A percentile compares a stretch with the other conserved stretches of the same genome.
These are phyloP conservation scores for Mycena vitilis DNA, from an alignment of 768 basidiomycete species.

Conservation along the genomic window DNA sequence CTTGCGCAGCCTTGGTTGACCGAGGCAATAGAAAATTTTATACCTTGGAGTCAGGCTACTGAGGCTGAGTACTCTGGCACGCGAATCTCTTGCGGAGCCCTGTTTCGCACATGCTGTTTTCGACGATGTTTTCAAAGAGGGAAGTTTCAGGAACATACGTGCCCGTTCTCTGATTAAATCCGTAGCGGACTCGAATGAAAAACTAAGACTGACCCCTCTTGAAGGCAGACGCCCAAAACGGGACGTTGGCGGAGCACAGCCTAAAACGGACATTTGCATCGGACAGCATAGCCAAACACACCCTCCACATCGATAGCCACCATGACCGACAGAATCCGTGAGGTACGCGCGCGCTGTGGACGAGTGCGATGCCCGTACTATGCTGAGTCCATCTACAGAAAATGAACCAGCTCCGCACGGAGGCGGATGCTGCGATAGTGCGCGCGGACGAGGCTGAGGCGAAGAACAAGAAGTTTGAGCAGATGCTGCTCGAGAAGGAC, in stretches of 20 bases:
- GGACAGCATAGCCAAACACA: constrained; percentile 4
- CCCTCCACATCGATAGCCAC: constrained; percentile 35
- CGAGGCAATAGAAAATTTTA: too few relatives aligned
- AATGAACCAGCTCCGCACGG: constrained; percentile 80
- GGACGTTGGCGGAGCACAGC: not conserved
- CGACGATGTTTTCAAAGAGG: too few relatives aligned
- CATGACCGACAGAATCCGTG: constrained; percentile 66
- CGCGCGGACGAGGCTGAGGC: constrained; percentile 92
- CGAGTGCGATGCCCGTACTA: not conserved
- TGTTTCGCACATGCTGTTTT: too few relatives aligned
- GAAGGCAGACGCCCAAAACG: not conserved
- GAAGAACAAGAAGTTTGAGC: constrained; percentile 84
- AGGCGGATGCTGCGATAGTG: constrained; percentile 83
- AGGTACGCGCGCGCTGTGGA: constrained; percentile 45
- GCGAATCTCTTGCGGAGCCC: too few relatives aligned
- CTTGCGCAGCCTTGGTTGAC: too few relatives aligned
- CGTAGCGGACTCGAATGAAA: too few relatives aligned
- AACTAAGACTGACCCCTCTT: not conserved
- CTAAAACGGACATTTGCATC: constrained; percentile 8
- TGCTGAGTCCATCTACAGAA: constrained; percentile 56
- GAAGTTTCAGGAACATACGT: too few relatives aligned
- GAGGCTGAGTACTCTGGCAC: too few relatives aligned
- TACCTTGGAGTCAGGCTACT: too few relatives aligned
- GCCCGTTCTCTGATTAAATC: too few relatives aligned
- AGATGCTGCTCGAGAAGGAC: constrained; percentile 80